phyloP scores from a whole-genome alignment of 352 stramenopile species.

The Phytophthora sojae region DNA sequence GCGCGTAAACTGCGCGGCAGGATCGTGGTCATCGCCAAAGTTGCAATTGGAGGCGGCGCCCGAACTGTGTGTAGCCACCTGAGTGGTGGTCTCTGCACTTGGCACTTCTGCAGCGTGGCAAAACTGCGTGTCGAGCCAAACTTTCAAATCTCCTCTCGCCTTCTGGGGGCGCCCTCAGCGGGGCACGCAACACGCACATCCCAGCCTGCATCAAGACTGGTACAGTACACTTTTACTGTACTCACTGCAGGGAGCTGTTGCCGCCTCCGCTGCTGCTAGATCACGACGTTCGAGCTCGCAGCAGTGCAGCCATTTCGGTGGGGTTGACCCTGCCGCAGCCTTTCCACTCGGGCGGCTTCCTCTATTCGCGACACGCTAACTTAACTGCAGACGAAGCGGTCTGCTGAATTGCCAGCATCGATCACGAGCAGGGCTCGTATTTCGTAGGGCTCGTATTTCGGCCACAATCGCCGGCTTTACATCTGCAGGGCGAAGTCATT shows the following conservation, averaged over 20 bases:
- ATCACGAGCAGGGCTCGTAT: no score
- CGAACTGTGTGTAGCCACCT: constrained; percentile 3
- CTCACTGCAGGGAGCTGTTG: no score
- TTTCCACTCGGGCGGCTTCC: neutral
- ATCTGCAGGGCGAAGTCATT: neutral
- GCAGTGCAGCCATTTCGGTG: no score
- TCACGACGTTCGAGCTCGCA: no score
- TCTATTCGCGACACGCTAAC: neutral
- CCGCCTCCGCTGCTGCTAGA: no score
- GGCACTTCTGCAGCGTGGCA: constrained; percentile 1
- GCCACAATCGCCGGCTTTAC: neutral
- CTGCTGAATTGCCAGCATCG: neutral
- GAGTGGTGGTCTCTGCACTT: constrained; percentile 2
- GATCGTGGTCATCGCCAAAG: constrained; percentile 1
- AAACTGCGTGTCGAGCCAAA: constrained; percentile 27
- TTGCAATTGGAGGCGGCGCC: neutral
- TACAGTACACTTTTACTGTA: no score
- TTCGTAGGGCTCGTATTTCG: no score
- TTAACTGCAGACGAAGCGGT: constrained; percentile 18
- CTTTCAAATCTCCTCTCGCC: constrained; percentile 27
- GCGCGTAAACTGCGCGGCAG: neutral
- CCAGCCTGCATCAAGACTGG: no score
- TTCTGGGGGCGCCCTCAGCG: neutral
- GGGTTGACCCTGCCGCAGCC: no score
- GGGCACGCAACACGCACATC: neutral